Evolutionary conservation across 805 yeast species (phyloP), one percentile per base, ranked within the genome.

Genomic region (Yarrowia sp.): DNA sequence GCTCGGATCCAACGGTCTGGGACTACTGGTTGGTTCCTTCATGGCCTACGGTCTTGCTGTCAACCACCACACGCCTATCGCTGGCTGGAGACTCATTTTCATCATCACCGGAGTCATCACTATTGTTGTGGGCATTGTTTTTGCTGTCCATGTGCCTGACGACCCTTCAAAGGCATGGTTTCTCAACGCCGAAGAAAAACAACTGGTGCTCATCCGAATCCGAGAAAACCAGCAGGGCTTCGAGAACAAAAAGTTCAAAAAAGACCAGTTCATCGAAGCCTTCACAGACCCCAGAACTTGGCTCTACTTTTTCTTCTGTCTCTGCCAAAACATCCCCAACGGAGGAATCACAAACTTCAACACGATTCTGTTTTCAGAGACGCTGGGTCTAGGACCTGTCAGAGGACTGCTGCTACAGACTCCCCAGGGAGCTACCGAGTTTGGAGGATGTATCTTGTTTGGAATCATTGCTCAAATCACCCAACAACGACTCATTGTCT

Each of bases 61-160:
- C 1, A 73, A 79, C 69, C 71, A 68, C 7, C 74, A 71, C 8
- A 77, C 73, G 67, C 33, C 71, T 1, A 65, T 78, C 12, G 71
- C 71, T 1, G 74, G 75, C 16, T 87, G 89, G 88, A 81, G 82
- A 68, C 70, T 85, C 17, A 80, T 85, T 64, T 81, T 80, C 73
- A 80, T 85, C 35, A 81, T 85, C 58, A 78, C 82, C 63, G 90
- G 89, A 56, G 81, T 84, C 14, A 71, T 83, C 43, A 83, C 89
- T 0, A 74, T 84, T 22, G 26, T 80, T 21, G 66, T 79, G 38
- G 76, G 75, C 2, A 28, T 71, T 14, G 48, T 67, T 11, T 49
- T 68, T 32, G 28, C 65, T 21, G 40, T 74, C 46, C 67, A 64
- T 35, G 59, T 87, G 33, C 89, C 89, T 16, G 86, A 84, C 68